phyloP scores from a whole-genome alignment of 164 flowering plant species.

The Tinospora cordifolia region DNA sequence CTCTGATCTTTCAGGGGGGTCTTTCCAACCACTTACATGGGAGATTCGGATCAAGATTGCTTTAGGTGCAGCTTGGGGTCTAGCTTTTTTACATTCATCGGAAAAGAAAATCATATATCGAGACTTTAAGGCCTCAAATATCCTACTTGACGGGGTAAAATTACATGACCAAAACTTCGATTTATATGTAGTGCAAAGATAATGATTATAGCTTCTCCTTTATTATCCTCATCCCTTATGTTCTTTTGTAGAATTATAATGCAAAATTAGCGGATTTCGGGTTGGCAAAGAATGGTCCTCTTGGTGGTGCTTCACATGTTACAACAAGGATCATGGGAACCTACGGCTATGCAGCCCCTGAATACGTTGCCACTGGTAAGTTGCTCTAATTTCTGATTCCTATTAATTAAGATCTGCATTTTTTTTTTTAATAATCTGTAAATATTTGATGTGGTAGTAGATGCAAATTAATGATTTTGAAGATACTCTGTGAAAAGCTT shows the following conservation, averaged over 20 bases:
- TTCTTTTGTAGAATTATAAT: slow-evolving; percentile 42
- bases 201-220: too few relatives aligned
- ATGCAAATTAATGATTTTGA: too few relatives aligned
- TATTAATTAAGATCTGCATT: too few relatives aligned
- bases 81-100: slow-evolving; percentile 67
- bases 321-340: slow-evolving; percentile 88
- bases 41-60: slow-evolving; percentile 57
- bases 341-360: slow-evolving; percentile 90
- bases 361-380: slow-evolving; percentile 84
- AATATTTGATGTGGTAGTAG: too few relatives aligned
- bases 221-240: too few relatives aligned
- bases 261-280: slow-evolving; percentile 92
- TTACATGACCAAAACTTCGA: too few relatives aligned
- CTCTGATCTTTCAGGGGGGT: slow-evolving; percentile 37
- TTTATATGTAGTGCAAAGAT: too few relatives aligned
- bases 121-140: slow-evolving; percentile 86
- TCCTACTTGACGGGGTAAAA: slow-evolving; percentile 73
- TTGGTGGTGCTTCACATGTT: slow-evolving; percentile 67
- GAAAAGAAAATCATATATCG: slow-evolving; percentile 70
- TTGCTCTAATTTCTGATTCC: too few relatives aligned
- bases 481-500: neutral
- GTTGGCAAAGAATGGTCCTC: slow-evolving; percentile 74
- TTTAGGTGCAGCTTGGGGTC: slow-evolving; percentile 76
- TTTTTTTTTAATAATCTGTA: too few relatives aligned
- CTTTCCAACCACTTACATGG: slow-evolving; percentile 74